These are phyloP conservation scores for Platanthera zijinensis DNA, from an alignment of 106 monocot genomes.

Conservation along the genomic window DNA sequence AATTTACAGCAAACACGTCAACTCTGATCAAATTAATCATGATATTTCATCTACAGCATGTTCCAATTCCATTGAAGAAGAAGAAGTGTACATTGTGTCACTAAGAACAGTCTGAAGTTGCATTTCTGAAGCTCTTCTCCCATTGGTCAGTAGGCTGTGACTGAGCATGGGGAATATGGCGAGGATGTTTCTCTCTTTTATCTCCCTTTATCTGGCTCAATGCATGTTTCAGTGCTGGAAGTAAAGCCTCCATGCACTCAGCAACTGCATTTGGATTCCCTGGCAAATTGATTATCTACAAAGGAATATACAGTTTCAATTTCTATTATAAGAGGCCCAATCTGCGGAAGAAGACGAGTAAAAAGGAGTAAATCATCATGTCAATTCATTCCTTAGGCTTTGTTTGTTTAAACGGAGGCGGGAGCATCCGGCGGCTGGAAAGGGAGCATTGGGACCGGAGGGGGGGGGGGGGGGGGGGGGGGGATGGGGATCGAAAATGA, in stretches of 20 bases:
- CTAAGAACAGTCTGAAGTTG: slow-evolving; percentile 45
- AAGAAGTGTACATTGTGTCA: slow-evolving; percentile 9
- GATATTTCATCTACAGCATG: no score
- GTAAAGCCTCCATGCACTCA: slow-evolving; percentile 84
- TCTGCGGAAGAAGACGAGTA: neutral
- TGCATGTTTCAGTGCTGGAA: slow-evolving; percentile 78
- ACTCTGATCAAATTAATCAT: no score
- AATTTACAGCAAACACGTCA: no score
- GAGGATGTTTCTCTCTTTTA: slow-evolving; percentile 97
- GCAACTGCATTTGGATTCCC: slow-evolving; percentile 93
- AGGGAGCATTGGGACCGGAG: neutral
- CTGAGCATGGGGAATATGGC: slow-evolving; percentile 70
- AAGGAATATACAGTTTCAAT: neutral
- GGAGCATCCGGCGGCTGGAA: neutral
- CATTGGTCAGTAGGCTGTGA: slow-evolving; percentile 51
- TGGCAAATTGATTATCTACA: slow-evolving; percentile 95
- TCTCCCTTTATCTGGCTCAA: slow-evolving; percentile 83
- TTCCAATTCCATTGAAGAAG: no score
- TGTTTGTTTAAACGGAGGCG: no score
- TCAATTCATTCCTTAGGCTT: neutral
- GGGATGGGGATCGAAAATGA: neutral
- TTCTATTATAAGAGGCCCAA: neutral
- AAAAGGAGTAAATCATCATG: neutral
- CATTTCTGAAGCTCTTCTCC: slow-evolving; percentile 65
- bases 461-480: neutral